Conservation (phyloP, 352 stramenopile species). For the Hyaloperonospora arabidopsidis region DNA sequence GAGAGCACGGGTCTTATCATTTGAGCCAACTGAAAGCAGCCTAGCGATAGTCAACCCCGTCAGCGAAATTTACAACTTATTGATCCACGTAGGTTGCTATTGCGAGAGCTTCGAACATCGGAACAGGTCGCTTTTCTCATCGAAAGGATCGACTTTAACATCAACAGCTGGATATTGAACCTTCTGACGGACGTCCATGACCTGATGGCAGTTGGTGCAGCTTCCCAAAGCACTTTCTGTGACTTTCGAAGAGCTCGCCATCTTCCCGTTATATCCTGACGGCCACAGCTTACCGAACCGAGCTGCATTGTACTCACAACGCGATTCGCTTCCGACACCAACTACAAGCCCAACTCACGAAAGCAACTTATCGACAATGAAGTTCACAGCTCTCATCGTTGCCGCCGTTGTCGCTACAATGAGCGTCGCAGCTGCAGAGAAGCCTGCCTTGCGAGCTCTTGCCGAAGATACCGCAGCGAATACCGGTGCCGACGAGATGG, state of each 20-base stretch:
- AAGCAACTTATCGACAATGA: constrained; percentile 18
- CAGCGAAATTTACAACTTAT: no score
- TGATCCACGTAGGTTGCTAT: no score
- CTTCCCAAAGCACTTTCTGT: constrained; percentile 6
- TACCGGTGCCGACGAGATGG: constrained; percentile 2
- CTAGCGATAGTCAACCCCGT: no score
- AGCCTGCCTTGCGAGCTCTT: constrained; percentile 17
- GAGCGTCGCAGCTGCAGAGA: constrained; percentile 10
- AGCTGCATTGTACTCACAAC: constrained; percentile 10
- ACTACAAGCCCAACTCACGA: not conserved
- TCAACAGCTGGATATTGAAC: no score
- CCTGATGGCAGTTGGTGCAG: no score
- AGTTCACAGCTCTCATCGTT: constrained; percentile 16
- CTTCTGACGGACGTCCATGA: no score
- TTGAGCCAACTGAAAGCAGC: no score
- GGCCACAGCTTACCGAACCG: constrained; percentile 1
- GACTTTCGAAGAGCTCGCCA: constrained; percentile 5
- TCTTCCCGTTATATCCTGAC: not conserved
- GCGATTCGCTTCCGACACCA: constrained; percentile 17
- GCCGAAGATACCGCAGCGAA: constrained; percentile 1
- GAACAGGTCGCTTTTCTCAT: no score
- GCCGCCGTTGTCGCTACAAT: constrained; percentile 14
- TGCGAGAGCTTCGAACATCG: no score
- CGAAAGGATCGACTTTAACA: no score
- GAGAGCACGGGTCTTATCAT: no score